Evolutionary conservation across 176 grass and related monocot genomes (phyloP).

Genomic region (Cocos nucifera): DNA sequence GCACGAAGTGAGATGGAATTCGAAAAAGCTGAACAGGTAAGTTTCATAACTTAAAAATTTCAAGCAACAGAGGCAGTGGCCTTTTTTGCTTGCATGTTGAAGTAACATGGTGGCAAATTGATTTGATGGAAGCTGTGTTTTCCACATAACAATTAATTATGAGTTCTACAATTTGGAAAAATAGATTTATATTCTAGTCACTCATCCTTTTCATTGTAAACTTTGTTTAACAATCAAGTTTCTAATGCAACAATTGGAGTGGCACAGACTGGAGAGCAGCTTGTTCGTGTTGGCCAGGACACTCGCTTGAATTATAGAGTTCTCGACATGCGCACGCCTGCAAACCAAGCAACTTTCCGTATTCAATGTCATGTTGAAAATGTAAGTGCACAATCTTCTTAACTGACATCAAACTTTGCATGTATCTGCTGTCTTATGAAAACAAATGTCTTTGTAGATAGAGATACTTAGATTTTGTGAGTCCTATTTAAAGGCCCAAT

Average conservation of each 20-base stretch:
- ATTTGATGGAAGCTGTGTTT: too few relatives aligned
- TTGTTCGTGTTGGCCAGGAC: slow-evolving; percentile 83
- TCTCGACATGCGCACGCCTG: slow-evolving; percentile 56
- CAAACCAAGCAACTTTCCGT: slow-evolving; percentile 73
- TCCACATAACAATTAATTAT: too few relatives aligned
- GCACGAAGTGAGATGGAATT: slow-evolving; percentile 65
- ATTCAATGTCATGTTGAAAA: slow-evolving; percentile 72
- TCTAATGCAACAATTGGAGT: not conserved
- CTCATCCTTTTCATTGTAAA: not conserved
- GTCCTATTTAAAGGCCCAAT: too few relatives aligned
- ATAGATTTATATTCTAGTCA: not conserved
- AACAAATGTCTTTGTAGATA: too few relatives aligned
- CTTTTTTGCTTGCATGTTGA: too few relatives aligned
- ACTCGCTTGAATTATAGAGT: slow-evolving; percentile 65
- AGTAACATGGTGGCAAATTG: too few relatives aligned
- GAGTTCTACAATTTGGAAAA: too few relatives aligned
- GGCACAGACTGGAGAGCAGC: slow-evolving; percentile 62
- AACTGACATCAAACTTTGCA: too few relatives aligned
- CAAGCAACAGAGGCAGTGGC: too few relatives aligned
- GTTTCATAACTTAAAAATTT: not conserved
- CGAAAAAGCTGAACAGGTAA: slow-evolving; percentile 59
- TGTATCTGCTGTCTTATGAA: too few relatives aligned
- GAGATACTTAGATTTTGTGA: too few relatives aligned
- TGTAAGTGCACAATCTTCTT: slow-evolving; percentile 27
- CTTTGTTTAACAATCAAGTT: not conserved